Base-by-base conservation (phyloP, 306 rosid genomes). In the Ormosia semicastrata region DNA sequence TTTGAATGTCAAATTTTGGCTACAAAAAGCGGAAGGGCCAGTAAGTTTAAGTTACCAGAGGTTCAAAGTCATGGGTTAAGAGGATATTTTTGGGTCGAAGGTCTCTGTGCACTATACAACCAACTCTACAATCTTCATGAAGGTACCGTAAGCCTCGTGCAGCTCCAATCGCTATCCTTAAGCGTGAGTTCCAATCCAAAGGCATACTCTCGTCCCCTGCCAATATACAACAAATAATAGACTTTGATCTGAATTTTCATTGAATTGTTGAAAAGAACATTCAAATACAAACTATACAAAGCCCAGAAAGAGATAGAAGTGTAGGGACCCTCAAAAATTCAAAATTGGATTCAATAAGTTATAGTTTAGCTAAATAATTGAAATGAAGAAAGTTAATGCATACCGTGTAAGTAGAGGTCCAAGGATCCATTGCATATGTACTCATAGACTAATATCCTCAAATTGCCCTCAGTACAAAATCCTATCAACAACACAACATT, bases 91-190 rank as follows among this genome's bases (percentile, higher is more conserved):
- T 91, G 7, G 99, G 96, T 78, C 98, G 87, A 52, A 93, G 82
- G 75, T 95, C 99, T 85, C 92, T 89, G 87, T 95, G 99, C 78
- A 92, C 97, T 82, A 92, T 90, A 53, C 94, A 89, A 62, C 99
- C 99, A n/a, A 93, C 98, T 90, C 98, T 84, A 67, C 99, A 95
- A 87, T 95, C 99, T 91, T 95, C 99, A 39, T 95, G 98, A 84
- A 95, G 97, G 82, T 93, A 95, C 59, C 98, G 89, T 77, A 95
- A 84, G 57, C 99, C 98, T 57, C 94, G 91, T 10, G 99, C 98
- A 60, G 91, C 83, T 63, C 97, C 98, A 36, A 88, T 88, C 8
- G 97, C 98, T 64, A 93, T 93, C 90, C 89, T 93, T 43, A 89
- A 73, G 75, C 97, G 91, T 11, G 96, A 92, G 75, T 86, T 89